phyloP scores from a whole-genome alignment of 495 filamentous ascomycete genomes.

The Stereocaulon alpinum region DNA sequence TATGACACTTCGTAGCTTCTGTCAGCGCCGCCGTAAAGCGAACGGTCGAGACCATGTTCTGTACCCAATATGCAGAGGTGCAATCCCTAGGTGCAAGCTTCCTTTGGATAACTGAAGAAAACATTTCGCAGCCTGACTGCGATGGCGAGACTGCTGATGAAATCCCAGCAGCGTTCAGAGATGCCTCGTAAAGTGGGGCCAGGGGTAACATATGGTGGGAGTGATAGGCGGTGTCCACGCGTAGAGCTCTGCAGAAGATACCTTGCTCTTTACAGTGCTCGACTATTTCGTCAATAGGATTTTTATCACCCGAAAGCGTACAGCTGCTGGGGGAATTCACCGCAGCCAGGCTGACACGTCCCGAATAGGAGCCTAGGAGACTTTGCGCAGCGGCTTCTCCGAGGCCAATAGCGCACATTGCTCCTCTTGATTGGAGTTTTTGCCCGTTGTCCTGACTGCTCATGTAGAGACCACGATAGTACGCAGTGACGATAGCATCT shows the following conservation, averaged over 20 bases:
- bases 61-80: neutral
- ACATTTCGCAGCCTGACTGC: neutral
- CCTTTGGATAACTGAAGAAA: neutral
- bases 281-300: slow-evolving; percentile 25
- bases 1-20: neutral
- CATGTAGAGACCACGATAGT: slow-evolving; percentile 26
- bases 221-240: slow-evolving; percentile 37
- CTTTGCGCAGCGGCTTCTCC: neutral
- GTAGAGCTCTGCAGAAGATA: slow-evolving; percentile 31
- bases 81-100: neutral
- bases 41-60: slow-evolving; percentile 1
- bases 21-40: neutral
- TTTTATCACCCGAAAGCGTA: neutral
- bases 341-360: too few species aligned
- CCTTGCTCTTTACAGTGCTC: slow-evolving; percentile 21
- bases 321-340: neutral
- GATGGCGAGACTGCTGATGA: too few species aligned
- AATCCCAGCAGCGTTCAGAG: neutral
- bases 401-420: slow-evolving; percentile 3
- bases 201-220: slow-evolving; percentile 28
- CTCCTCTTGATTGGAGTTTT: neutral
- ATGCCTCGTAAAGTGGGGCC: neutral
- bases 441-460: neutral
- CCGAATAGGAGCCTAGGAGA: neutral
- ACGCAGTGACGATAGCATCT: slow-evolving; percentile 29